Evolutionary conservation across 2,329 filamentous ascomycete genomes (phyloP), one percentile per base, ranked within the genome.

Genomic region (Colletotrichum orbiculare): DNA sequence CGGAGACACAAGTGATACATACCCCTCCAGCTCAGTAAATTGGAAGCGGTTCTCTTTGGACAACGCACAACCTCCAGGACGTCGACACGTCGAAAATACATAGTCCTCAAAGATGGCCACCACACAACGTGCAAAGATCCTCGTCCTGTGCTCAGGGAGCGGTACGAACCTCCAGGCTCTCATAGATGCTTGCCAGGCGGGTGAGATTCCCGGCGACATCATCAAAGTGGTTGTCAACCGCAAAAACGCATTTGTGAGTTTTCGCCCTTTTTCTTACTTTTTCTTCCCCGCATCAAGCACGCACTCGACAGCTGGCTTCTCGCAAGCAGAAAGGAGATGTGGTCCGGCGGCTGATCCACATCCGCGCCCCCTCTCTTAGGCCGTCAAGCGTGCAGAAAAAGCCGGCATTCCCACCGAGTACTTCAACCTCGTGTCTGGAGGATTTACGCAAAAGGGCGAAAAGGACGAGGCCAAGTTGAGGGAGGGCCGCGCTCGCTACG

Each of bases 131-230:
- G 25, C 25, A 25, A 25, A 25, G 3, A 83, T 92, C 70, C 84
- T 89, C 56, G 87, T 92, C 70, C 86, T 93, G 73, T 90, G 90
- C 76, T 91, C 88, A 54, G 90, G 92, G 76, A 89, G 85, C 69
- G 92, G 92, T 71, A 89, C 89, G 43, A 95, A 95, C 75, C 87
- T 94, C 17, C 91, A 95, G 81, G 91, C 91, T 62, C 83, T 97
- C 54, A 81, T 87, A 48, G 82, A 87, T 69, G 81, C 78, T 47
- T 74, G 81, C 34, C 72, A 77, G 7, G 71, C 74, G 4, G 79
- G 76, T 3, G 68, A 70, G 38, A 81, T 86, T 25, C 73, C 75
- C 7, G 69, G 80, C 58, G 72, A 74, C 33, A 84, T 87, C 66
- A 73, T 80, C 42, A 77, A 76, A 46, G 77, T 87, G 39, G 74